Evolutionary conservation across 805 yeast species (phyloP).

Genomic region (Pichia heedii): DNA sequence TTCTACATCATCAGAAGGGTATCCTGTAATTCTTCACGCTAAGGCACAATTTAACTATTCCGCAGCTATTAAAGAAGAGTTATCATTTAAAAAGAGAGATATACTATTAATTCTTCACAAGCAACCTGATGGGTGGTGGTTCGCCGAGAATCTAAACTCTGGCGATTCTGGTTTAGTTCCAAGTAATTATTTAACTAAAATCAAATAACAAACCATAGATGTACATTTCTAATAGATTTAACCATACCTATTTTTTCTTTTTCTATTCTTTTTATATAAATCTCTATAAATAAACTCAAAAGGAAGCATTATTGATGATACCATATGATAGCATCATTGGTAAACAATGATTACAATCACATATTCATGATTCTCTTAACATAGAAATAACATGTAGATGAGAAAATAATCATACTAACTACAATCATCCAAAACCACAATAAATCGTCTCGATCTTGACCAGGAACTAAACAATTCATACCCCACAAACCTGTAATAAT

Average conservation of each 20-base stretch:
- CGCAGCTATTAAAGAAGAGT: constrained; percentile 53
- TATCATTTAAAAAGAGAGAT: constrained; percentile 51
- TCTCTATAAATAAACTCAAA: no score
- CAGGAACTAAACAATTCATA: constrained; percentile 96
- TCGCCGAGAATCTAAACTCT: constrained; percentile 44
- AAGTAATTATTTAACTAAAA: constrained; percentile 41
- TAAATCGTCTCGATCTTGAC: constrained; percentile 60
- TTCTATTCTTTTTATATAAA: no score
- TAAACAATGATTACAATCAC: no score
- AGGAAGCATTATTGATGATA: no score
- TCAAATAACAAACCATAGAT: constrained; percentile 5
- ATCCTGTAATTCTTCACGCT: constrained; percentile 41
- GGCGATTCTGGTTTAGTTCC: constrained; percentile 52
- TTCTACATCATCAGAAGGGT: constrained; percentile 41
- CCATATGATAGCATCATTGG: no score
- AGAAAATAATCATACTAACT: constrained; percentile 37
- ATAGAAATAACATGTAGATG: constrained; percentile 38
- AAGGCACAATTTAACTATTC: constrained; percentile 50
- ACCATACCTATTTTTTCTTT: no score
- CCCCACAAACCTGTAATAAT: constrained; percentile 98
- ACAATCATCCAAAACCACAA: constrained; percentile 57
- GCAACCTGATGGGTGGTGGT: constrained; percentile 76
- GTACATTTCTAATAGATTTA: no score
- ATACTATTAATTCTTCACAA: constrained; percentile 40
- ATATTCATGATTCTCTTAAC: constrained; percentile 34